phyloP scores from a whole-genome alignment of 352 stramenopile species.

The Pythium sp. region DNA sequence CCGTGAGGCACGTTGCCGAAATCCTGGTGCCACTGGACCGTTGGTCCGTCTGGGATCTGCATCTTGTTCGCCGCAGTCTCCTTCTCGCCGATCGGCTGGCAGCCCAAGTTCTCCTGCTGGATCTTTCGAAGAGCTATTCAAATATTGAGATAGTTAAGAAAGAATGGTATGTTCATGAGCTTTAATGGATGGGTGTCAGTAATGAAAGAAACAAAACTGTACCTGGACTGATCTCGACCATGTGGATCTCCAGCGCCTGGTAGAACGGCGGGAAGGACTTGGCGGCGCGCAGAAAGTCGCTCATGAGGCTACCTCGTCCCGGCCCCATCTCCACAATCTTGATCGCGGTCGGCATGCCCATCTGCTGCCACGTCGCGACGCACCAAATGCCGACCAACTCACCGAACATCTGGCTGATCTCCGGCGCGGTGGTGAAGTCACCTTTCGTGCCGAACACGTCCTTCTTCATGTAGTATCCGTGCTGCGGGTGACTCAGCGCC shows the following conservation, averaged over 20 bases:
- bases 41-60: constrained; percentile 47
- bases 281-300: constrained; percentile 89
- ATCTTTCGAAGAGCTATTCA: constrained; percentile 70
- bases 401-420: constrained; percentile 94
- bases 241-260: constrained; percentile 81
- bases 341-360: constrained; percentile 67
- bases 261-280: constrained; percentile 89
- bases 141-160: too few relatives aligned
- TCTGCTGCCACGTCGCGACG: constrained; percentile 89
- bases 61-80: constrained; percentile 38
- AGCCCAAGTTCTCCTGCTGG: constrained; percentile 85
- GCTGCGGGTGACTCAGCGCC: constrained; percentile 87
- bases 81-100: constrained; percentile 34
- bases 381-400: constrained; percentile 92
- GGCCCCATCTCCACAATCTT: constrained; percentile 92
- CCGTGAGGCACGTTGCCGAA: constrained; percentile 71
- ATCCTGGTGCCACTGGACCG: constrained; percentile 86
- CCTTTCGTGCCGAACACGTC: constrained; percentile 89
- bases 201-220: not conserved
- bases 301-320: constrained; percentile 92
- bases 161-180: not conserved
- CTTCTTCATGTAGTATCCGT: constrained; percentile 96
- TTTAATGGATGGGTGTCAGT: not conserved
- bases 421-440: constrained; percentile 93
- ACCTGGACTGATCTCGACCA: constrained; percentile 88